Percentiles rank a stretch among this genome's conserved stretches.
Conservation (phyloP, 2,329 filamentous ascomycete genomes). For the Leptographium procerum region DNA sequence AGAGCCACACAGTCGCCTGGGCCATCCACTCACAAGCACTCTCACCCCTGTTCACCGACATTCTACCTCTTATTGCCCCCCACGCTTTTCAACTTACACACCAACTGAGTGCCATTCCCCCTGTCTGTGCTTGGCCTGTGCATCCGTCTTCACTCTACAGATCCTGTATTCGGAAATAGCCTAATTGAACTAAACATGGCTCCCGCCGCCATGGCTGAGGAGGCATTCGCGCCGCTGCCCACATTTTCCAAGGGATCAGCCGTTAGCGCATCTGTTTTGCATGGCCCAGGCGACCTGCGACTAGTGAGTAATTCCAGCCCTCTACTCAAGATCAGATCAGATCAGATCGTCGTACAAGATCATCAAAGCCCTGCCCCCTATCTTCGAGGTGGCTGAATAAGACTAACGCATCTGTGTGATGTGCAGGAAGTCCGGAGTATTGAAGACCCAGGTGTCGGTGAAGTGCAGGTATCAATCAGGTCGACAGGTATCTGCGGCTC, state of each 20-base stretch:
- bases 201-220: constrained; percentile 35
- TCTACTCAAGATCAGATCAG: constrained; percentile 5
- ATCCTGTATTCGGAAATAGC: too few species aligned
- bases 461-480: constrained; percentile 54
- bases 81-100: background rate
- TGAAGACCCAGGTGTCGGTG: constrained; percentile 33
- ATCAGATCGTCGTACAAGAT: background rate
- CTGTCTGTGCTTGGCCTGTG: background rate
- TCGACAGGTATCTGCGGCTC: constrained; percentile 60
- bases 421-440: constrained; percentile 38
- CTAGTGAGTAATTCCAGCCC: constrained; percentile 31
- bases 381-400: too few species aligned
- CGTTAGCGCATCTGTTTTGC: constrained; percentile 43
- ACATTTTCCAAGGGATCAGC: constrained; percentile 29
- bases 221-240: constrained; percentile 31
- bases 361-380: background rate
- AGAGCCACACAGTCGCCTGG: background rate
- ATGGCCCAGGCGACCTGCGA: constrained; percentile 45
- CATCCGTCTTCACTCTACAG: too few species aligned
- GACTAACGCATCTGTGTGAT: background rate
- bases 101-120: background rate
- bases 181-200: constrained; percentile 28
- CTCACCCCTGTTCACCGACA: background rate
- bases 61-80: background rate
- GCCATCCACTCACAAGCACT: background rate